Conservation (phyloP, 768 basidiomycete genomes). For the Hericium rajendrae region DNA sequence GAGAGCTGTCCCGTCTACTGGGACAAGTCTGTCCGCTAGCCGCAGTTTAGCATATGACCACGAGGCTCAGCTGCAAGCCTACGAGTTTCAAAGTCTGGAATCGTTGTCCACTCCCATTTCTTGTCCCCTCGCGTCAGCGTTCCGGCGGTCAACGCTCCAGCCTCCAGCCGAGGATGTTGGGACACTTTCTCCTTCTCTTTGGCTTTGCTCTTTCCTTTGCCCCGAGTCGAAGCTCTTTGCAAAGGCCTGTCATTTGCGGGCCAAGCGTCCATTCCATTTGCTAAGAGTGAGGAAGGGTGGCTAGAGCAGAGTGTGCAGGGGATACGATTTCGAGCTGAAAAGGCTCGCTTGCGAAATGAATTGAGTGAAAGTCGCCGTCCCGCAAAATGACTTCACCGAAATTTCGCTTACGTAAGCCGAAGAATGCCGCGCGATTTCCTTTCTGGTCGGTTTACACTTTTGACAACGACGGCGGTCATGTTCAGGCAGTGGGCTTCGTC, state of each 20-base stretch:
- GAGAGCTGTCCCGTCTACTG: slow-evolving; percentile 20
- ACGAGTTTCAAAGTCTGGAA: slow-evolving; percentile 26
- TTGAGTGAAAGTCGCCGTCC: no score
- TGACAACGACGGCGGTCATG: slow-evolving; percentile 3
- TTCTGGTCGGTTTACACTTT: not conserved
- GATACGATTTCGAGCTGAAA: no score
- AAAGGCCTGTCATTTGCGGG: not conserved
- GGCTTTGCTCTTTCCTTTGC: slow-evolving; percentile 18
- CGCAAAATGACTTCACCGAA: no score
- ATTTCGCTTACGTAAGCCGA: no score
- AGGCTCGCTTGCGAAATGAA: no score
- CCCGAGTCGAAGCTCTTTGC: not conserved
- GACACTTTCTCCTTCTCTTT: slow-evolving; percentile 21
- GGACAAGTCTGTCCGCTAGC: slow-evolving; percentile 6
- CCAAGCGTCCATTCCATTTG: slow-evolving; percentile 13
- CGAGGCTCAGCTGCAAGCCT: not conserved
- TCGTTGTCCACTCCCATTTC: slow-evolving; percentile 43
- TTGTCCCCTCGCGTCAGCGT: slow-evolving; percentile 39
- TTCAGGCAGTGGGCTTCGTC: slow-evolving; percentile 40
- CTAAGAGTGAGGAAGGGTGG: no score
- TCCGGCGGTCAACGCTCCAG: slow-evolving; percentile 46
- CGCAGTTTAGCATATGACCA: not conserved
- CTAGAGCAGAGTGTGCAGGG: no score
- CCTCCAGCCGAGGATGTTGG: slow-evolving; percentile 45
- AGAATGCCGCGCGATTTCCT: not conserved